Evolutionary conservation across 148 eudicot species (phyloP), one percentile per base, ranked within the genome.

Genomic region (Mesembryanthemum crystallinum): DNA sequence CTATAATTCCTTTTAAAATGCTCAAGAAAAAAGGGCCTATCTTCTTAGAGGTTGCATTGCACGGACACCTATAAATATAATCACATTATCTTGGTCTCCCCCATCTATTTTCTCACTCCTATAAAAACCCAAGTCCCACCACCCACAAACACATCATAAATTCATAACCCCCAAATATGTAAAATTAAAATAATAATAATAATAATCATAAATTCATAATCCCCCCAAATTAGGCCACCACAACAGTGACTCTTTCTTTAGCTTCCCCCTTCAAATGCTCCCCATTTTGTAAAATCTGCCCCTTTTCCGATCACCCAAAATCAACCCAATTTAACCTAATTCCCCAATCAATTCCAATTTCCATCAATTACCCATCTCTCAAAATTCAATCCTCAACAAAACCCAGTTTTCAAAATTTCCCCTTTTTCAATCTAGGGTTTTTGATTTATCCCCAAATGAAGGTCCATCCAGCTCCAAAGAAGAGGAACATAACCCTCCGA

Each of bases 381-480:
- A n/a, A n/a, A n/a, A n/a, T n/a, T n/a, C n/a, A n/a, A n/a, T n/a
- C n/a, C n/a, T n/a, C n/a, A n/a, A n/a, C n/a, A n/a, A n/a, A n/a
- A n/a, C n/a, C n/a, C n/a, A n/a, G n/a, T n/a, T n/a, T n/a, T n/a
- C n/a, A n/a, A n/a, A n/a, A n/a, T n/a, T n/a, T n/a, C n/a, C n/a
- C n/a, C n/a, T n/a, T n/a, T n/a, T 52, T 18, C 58, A 52, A 64
- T 18, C 43, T 79, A 66, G 77, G 77, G 77, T 73, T 79, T 67
- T 37, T 20, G 24, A 37, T 25, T 60, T 13, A 37, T 1, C 1
- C 52, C 37, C n/a, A 62, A 64, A 89, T 89, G 90, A 89, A 89
- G 87, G 85, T 87, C 60, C 90, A 87, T 35, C 92, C 92, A 61
- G 74, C 73, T 3, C 90, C 89, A 5, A 85, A 61, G 64, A 87